Base-by-base conservation (phyloP, 2,329 filamentous ascomycete genomes). In the Penicillium decumbens region DNA sequence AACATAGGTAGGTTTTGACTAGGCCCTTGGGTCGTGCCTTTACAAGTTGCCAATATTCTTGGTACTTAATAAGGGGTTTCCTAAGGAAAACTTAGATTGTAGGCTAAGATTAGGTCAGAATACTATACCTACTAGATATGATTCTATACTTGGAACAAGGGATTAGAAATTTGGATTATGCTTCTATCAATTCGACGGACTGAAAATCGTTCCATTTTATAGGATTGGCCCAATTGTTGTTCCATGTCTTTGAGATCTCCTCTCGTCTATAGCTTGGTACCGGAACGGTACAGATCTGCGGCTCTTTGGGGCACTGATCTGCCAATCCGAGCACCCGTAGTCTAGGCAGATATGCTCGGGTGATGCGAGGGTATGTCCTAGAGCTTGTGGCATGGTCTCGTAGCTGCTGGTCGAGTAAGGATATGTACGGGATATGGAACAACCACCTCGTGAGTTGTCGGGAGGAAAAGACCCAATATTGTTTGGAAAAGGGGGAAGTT, bases 21-120 rank as follows among this genome's bases (percentile, higher is more conserved):
- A 49, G 55, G 47, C 53, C 53, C 24, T 45, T 49, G 5, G 55
- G 55, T 52, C 56, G 45, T 40, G 20, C 20, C 45, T 53, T 55
- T 37, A 59, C 49, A 51, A 59, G 50, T 51, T 47, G 39, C 56
- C 47, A 59, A 53, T 57, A 57, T 47, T 54, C 50, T 57, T 55
- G 47, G 51, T 56, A 58, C 28, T 57, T 57, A 30, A 57, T 15
- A 48, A 53, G 7, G 9, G 53, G 55, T 54, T 58, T 57, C 55
- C 55, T 57, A 54, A 45, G 27, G 37, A 43, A 18, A 46, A 43
- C 7, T 57, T 52, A 59, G 50, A 53, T 50, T 45, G 2, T 4
- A 49, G 37, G 40, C 42, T 51, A 40, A 42, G 40, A 47, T 41
- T 47, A 5, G 30, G 37, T 47, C 39, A 44, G 55, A 49, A 51